A percentile compares a stretch with the other conserved stretches of the same genome.
phyloP scores from a whole-genome alignment of 1,139 yeast species.

The Geotrichum macrosporum region DNA sequence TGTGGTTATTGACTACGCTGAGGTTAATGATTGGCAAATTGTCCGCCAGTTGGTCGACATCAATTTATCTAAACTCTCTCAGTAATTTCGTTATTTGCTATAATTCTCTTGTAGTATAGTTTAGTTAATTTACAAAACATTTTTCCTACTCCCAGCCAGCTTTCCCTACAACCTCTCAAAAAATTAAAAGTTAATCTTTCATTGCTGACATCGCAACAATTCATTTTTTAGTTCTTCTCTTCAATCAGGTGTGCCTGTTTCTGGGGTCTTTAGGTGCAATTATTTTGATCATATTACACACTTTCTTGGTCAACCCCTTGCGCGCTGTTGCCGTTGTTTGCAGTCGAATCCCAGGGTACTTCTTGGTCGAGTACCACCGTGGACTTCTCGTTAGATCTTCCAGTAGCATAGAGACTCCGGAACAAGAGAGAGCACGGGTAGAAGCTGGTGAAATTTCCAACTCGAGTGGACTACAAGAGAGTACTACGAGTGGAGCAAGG shows the following conservation, averaged over 20 bases:
- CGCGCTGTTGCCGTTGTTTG: conserved; percentile 14
- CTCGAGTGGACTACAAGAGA: background rate
- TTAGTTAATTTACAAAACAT: too few species aligned
- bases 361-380: conserved; percentile 14
- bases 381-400: conserved; percentile 6
- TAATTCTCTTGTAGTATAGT: too few species aligned
- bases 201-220: conserved; percentile 15
- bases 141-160: background rate
- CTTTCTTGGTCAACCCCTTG: conserved; percentile 19
- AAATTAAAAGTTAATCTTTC: too few species aligned
- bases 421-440: background rate
- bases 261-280: conserved; percentile 17
- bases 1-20: conserved; percentile 64
- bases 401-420: background rate
- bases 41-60: conserved; percentile 51
- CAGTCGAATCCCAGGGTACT: conserved; percentile 7
- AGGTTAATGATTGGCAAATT: conserved; percentile 56
- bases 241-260: conserved; percentile 17
- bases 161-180: conserved; percentile 1
- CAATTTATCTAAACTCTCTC: conserved; percentile 42
- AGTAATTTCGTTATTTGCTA: background rate
- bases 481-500: background rate
- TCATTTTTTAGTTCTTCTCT: conserved; percentile 2
- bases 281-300: conserved; percentile 13
- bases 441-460: too few species aligned